Percentiles rank a stretch among this genome's conserved stretches.
Conservation (phyloP, 805 yeast genomes). For the Saccharomycopsis fermentans region DNA sequence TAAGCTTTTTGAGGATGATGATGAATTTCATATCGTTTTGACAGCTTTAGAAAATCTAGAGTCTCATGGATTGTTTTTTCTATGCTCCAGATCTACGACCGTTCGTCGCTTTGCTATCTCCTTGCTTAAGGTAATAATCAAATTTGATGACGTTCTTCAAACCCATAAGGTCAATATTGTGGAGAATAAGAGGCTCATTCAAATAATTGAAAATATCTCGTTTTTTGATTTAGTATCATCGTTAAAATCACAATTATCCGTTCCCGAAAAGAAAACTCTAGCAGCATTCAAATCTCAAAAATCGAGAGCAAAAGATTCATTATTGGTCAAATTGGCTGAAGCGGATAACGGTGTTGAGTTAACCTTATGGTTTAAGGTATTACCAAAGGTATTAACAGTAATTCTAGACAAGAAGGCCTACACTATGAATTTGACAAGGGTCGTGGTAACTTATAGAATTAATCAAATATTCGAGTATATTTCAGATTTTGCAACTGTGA, state of each 20-base stretch:
- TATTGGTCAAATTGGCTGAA: constrained; percentile 71
- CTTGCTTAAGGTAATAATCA: constrained; percentile 68
- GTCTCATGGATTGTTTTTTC: constrained; percentile 86
- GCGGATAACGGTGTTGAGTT: constrained; percentile 93
- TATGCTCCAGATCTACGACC: constrained; percentile 77
- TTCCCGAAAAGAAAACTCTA: constrained; percentile 70
- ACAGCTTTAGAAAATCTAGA: constrained; percentile 91
- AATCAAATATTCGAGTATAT: constrained; percentile 76
- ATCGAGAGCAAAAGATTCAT: constrained; percentile 46
- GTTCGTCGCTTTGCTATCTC: constrained; percentile 68
- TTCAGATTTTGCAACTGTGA: constrained; percentile 41
- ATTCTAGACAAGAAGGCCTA: constrained; percentile 80
- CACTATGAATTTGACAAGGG: constrained; percentile 86
- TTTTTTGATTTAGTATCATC: constrained; percentile 49
- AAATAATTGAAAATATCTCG: constrained; percentile 63
- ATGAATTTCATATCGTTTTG: constrained; percentile 69
- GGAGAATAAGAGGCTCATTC: constrained; percentile 42
- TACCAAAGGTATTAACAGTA: constrained; percentile 61
- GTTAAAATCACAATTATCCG: constrained; percentile 42
- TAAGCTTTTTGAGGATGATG: constrained; percentile 35
- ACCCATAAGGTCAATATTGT: background rate
- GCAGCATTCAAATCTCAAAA: constrained; percentile 38
- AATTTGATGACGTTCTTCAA: constrained; percentile 69
- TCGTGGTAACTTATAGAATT: constrained; percentile 78
- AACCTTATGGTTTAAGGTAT: constrained; percentile 89